Evolutionary conservation across 768 basidiomycete genomes (phyloP).

Genomic region (Suillus ampliporus): DNA sequence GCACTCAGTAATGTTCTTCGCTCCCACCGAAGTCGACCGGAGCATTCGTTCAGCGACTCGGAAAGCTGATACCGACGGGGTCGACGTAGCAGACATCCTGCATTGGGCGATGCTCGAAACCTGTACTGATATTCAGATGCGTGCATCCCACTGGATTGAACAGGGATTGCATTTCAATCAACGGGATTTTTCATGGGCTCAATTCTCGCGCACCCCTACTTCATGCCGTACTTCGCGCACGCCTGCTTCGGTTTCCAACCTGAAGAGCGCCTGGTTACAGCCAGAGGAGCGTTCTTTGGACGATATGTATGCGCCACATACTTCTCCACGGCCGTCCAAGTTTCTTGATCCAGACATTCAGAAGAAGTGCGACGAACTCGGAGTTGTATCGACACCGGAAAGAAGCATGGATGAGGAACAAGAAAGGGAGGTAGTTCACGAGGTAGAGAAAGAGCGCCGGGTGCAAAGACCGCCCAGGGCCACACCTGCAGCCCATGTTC

Average conservation of each 20-base stretch:
- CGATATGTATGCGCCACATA: conserved; percentile 36
- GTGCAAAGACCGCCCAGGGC: conserved; percentile 42
- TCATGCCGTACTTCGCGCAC: too few species aligned
- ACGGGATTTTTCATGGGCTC: conserved; percentile 25
- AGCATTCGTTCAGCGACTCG: conserved; percentile 36
- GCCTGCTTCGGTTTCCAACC: background rate
- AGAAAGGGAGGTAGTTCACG: conserved; percentile 54
- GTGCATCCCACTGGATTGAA: conserved; percentile 48
- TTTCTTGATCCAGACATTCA: conserved; percentile 15
- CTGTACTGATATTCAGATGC: conserved; percentile 45
- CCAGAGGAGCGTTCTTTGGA: conserved; percentile 46
- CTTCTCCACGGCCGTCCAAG: background rate
- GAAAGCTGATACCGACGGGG: conserved; percentile 11
- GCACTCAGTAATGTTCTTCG: conserved; percentile 54
- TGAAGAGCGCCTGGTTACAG: conserved; percentile 43
- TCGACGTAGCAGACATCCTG: conserved; percentile 40
- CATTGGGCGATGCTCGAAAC: conserved; percentile 53
- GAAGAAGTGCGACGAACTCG: conserved; percentile 24
- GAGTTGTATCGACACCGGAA: conserved; percentile 20
- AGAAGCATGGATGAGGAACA: conserved; percentile 51
- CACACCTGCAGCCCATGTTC: conserved; percentile 24
- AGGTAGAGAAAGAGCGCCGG: conserved; percentile 49
- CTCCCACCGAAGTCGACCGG: conserved; percentile 46
- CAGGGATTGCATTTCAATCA: conserved; percentile 35
- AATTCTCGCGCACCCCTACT: conserved; percentile 8